Evolutionary conservation across 805 yeast genomes (phyloP).

Genomic region (Cephaloascus albidus): DNA sequence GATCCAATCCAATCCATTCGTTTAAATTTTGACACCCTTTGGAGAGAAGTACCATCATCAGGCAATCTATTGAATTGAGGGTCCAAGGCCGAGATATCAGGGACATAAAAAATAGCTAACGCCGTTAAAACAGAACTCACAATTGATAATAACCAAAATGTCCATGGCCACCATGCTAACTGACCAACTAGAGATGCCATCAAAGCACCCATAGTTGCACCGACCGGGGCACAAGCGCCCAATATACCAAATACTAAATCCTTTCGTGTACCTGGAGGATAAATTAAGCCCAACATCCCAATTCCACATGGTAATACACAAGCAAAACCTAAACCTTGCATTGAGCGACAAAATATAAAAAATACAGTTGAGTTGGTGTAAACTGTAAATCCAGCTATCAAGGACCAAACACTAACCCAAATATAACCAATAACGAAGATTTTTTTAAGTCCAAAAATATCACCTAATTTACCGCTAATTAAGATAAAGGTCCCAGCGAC

Average conservation of each 20-base stretch:
- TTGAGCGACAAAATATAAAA: constrained; percentile 46
- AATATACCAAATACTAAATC: constrained; percentile 45
- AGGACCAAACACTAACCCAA: constrained; percentile 48
- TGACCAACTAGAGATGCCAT: constrained; percentile 40
- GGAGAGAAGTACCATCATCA: not conserved
- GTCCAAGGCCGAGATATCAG: constrained; percentile 7
- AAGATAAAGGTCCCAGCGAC: constrained; percentile 68
- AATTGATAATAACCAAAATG: constrained; percentile 39
- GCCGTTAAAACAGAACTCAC: constrained; percentile 20
- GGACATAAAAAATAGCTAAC: constrained; percentile 26
- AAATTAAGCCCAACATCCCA: constrained; percentile 42
- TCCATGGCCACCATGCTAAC: constrained; percentile 53
- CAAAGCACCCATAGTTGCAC: constrained; percentile 46
- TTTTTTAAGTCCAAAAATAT: constrained; percentile 53
- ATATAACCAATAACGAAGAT: constrained; percentile 46
- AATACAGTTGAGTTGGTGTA: constrained; percentile 40
- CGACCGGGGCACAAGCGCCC: constrained; percentile 57
- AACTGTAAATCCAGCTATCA: constrained; percentile 48
- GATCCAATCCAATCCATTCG: constrained; percentile 48
- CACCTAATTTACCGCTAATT: constrained; percentile 64
- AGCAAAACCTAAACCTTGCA: constrained; percentile 61
- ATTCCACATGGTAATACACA: constrained; percentile 49
- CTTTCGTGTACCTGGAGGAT: constrained; percentile 33
- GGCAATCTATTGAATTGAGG: constrained; percentile 1
- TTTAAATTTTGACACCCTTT: not conserved